Base-by-base conservation (phyloP, 768 basidiomycete species). In the Rhizopogon salebrosus region DNA sequence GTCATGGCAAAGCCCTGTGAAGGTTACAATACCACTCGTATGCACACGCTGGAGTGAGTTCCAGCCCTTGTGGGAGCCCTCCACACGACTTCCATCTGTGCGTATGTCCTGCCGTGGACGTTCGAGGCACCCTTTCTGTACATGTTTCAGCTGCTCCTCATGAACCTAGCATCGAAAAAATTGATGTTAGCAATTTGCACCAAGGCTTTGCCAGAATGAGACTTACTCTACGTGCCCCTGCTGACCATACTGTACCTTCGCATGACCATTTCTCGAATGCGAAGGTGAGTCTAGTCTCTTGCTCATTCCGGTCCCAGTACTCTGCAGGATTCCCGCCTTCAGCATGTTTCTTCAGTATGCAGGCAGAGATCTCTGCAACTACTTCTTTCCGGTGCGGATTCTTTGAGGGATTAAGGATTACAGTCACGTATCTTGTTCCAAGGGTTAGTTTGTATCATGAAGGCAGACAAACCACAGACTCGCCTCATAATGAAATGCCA, bases 31-130 rank as follows among this genome's bases (percentile, higher is more conserved):
- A 1, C 68, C 63, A 26, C 64, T 62, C 0, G 69, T 57, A 14
- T 57, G 46, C 1, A 58, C 43, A 0, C 57, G 46, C 45, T 59
- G 55, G 0, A 69, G 24, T 1, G 48, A 26, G 35, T 69, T 69
- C 66, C 64, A 69, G 0, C 55, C 62, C 34, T 68, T 69, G 49
- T 68, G 66, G 1, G 52, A 59, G 0, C 62, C 64, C 24, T 70
- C 62, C 10, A 70, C 68, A 1, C 55, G 60, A n/a, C 65, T 68
- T 0, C 69, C 62, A 40, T 70, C 62, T 0, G 63, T 52, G 0
- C 29, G 35, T 4, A 68, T 53, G 37, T 64, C 69, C 18, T 62
- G 41, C 1, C 53, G 51, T 1, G 43, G n/a, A 1, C 63, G 52
- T 0, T 57, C 41, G 0, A 70, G 55, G 26, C 69, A 70, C 3